phyloP scores from a whole-genome alignment of 1,139 yeast species.

The Zygosaccharomyces pseudobailii region DNA sequence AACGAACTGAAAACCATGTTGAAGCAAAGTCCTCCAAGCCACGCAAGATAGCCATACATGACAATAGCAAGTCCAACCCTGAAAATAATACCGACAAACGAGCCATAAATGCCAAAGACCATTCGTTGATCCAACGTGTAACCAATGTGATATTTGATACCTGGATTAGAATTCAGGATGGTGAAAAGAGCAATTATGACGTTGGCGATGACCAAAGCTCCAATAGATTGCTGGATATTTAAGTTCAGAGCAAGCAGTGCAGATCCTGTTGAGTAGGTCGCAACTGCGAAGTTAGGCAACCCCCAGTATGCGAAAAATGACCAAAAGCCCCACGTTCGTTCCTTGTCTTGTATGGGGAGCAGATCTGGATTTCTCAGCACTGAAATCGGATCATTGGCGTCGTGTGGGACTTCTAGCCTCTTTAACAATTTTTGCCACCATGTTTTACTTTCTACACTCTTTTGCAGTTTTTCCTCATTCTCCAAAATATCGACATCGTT shows the following conservation, averaged over 20 bases:
- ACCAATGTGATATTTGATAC: constrained; percentile 28
- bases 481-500: background rate
- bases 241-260: constrained; percentile 27
- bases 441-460: background rate
- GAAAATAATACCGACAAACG: constrained; percentile 27
- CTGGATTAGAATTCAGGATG: constrained; percentile 25
- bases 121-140: constrained; percentile 28
- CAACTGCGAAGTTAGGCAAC: constrained; percentile 26
- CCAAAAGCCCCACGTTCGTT: constrained; percentile 33
- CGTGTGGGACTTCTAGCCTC: constrained; percentile 22
- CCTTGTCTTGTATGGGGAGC: constrained; percentile 23
- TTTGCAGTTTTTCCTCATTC: background rate
- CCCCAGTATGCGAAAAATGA: constrained; percentile 31
- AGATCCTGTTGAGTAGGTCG: constrained; percentile 31
- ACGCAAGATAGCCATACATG: constrained; percentile 30
- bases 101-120: constrained; percentile 30
- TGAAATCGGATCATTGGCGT: constrained; percentile 18
- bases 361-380: constrained; percentile 26
- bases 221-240: constrained; percentile 32
- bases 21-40: constrained; percentile 29
- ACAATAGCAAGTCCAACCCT: constrained; percentile 28
- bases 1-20: constrained; percentile 27
- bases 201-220: constrained; percentile 31
- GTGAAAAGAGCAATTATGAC: constrained; percentile 22
- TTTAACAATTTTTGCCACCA: constrained; percentile 10